Evolutionary conservation across 2,329 filamentous ascomycete genomes (phyloP).

Genomic region (Chrysosporium keratinophilum): DNA sequence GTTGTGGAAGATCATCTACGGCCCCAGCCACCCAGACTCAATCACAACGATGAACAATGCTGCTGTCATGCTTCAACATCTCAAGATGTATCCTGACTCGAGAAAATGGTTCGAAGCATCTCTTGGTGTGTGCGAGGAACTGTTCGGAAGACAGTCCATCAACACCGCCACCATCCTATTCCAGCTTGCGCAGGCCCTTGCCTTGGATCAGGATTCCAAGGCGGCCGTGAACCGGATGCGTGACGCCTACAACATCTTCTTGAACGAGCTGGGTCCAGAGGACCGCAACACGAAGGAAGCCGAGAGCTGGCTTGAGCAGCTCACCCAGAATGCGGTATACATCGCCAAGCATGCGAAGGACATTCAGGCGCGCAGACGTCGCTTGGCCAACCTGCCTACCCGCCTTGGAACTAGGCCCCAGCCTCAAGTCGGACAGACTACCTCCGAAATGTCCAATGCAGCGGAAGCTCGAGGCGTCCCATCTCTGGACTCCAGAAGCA

Average conservation of each 20-base stretch:
- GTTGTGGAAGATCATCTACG: slow-evolving; percentile 96
- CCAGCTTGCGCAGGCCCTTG: slow-evolving; percentile 90
- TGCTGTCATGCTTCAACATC: slow-evolving; percentile 92
- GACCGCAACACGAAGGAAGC: slow-evolving; percentile 98
- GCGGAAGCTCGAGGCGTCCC: slow-evolving; percentile 30
- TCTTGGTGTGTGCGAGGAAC: slow-evolving; percentile 73
- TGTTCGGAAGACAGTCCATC: slow-evolving; percentile 81
- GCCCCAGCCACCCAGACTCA: slow-evolving; percentile 83
- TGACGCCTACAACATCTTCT: slow-evolving; percentile 93
- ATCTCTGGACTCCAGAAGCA: slow-evolving; percentile 63
- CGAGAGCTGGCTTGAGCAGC: slow-evolving; percentile 88
- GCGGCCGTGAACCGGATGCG: slow-evolving; percentile 86
- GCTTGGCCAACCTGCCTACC: slow-evolving; percentile 59
- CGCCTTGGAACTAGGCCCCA: slow-evolving; percentile 51
- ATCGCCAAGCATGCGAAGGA: slow-evolving; percentile 93
- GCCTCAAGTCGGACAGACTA: slow-evolving; percentile 52
- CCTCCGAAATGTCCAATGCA: slow-evolving; percentile 36
- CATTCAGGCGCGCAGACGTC: slow-evolving; percentile 61
- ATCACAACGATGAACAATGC: slow-evolving; percentile 99
- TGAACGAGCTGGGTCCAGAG: slow-evolving; percentile 69
- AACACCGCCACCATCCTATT: slow-evolving; percentile 92
- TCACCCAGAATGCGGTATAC: slow-evolving; percentile 88
- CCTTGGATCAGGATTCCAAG: slow-evolving; percentile 91
- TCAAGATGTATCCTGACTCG: slow-evolving; percentile 91
- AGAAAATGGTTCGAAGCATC: slow-evolving; percentile 95